These are phyloP conservation scores for Solanum pimpinellifolium DNA, from an alignment of 257 asterid species.

Conservation along the genomic window DNA sequence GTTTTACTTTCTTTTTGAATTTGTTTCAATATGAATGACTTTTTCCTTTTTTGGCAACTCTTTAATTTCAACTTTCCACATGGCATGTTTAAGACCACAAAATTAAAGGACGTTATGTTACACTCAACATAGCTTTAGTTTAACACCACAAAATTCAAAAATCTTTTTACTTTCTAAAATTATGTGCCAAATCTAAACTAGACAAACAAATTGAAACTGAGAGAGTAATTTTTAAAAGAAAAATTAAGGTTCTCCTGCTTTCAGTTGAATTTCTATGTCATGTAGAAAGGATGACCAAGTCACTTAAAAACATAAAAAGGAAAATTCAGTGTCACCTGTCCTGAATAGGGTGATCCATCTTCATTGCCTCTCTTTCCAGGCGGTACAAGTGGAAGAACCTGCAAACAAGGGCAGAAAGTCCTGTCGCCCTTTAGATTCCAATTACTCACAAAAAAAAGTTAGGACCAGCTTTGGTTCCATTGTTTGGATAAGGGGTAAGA, in stretches of 20 bases:
- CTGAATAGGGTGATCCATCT: constrained; percentile 95
- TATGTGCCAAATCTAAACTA: not conserved
- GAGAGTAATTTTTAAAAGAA: not conserved
- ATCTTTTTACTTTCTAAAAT: not conserved
- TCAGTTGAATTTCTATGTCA: not conserved
- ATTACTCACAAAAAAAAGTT: not conserved
- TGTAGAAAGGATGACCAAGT: not conserved
- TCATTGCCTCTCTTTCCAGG: constrained; percentile 87
- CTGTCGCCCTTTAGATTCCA: not conserved
- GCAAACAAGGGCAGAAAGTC: constrained; percentile 3
- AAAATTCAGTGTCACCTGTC: constrained; percentile 48
- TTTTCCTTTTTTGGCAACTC: not conserved
- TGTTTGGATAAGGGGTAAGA: not conserved
- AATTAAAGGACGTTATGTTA: not conserved
- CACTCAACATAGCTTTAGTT: not conserved
- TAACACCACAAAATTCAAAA: not conserved
- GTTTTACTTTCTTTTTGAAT: not conserved
- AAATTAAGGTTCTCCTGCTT: not conserved
- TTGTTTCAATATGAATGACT: not conserved
- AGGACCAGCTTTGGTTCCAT: not conserved
- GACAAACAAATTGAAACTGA: not conserved
- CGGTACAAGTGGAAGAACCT: constrained; percentile 99
- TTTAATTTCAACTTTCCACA: not conserved
- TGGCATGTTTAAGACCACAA: not conserved
- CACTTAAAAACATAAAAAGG: not conserved